A percentile compares a stretch with the other conserved stretches of the same genome.
Evolutionary conservation across 2,329 filamentous ascomycete genomes (phyloP).

Genomic region (Zymoseptoria passerinii): DNA sequence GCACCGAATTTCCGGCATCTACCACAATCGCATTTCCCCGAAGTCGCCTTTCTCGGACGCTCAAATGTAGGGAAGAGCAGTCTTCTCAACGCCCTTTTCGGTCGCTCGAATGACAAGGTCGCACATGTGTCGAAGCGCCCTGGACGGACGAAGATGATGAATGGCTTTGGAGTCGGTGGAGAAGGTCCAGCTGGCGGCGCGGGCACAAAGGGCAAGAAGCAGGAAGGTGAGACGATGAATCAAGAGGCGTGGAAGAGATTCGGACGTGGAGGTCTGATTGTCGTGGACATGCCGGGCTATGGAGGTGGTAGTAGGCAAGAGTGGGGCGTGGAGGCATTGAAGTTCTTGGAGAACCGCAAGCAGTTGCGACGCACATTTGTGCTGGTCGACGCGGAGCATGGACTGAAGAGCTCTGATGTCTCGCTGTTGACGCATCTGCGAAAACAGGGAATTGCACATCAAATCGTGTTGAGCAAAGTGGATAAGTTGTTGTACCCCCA

Average conservation of each 20-base stretch:
- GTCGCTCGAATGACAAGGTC: constrained; percentile 31
- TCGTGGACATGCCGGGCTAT: constrained; percentile 67
- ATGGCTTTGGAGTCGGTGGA: constrained; percentile 53
- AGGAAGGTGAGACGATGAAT: constrained; percentile 32
- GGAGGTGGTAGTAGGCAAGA: constrained; percentile 52
- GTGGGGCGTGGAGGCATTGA: constrained; percentile 61
- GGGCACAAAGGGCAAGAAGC: constrained; percentile 19
- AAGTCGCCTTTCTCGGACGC: constrained; percentile 60
- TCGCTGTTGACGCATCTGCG: constrained; percentile 50
- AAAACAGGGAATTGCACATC: constrained; percentile 50
- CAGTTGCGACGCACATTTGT: constrained; percentile 58
- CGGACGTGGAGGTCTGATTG: constrained; percentile 40
- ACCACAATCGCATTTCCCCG: constrained; percentile 46
- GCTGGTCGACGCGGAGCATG: constrained; percentile 55
- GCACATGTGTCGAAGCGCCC: constrained; percentile 52
- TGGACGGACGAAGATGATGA: constrained; percentile 57
- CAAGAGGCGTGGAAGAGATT: constrained; percentile 23
- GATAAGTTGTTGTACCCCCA: constrained; percentile 46
- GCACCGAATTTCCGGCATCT: constrained; percentile 53
- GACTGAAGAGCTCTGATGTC: constrained; percentile 53
- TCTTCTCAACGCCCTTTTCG: constrained; percentile 56
- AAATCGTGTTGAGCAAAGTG: constrained; percentile 59
- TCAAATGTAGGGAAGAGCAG: constrained; percentile 64
- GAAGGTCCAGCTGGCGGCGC: constrained; percentile 13
- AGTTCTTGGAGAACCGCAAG: constrained; percentile 54